Evolutionary conservation across 495 filamentous ascomycete genomes (phyloP), one percentile per base, ranked within the genome.

Genomic region (Lasiosphaeria ovina): DNA sequence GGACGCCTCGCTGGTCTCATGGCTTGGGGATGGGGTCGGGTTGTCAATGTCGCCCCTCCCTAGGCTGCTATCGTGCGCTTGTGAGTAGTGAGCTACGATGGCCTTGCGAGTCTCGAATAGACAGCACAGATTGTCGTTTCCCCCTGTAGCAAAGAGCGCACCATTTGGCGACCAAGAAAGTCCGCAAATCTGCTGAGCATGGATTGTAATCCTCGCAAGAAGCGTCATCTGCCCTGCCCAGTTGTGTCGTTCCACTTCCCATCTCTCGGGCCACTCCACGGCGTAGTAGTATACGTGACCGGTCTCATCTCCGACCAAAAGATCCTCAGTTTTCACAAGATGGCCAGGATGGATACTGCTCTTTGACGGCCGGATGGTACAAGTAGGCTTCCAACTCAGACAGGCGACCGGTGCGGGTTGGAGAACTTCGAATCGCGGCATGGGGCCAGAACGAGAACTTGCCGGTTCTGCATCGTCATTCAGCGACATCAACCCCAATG

Each of bases 161-260:
- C 91, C 89, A 66, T 91, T 85, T 34, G 76, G 77, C 3, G 91
- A 96, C 92, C 94, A 98, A 1, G 91, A 81, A 11, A 98, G 79
- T 4, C 94, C 93, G 70, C 94, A 98, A 31, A 98, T 86, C 66
- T 97, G 93, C 70, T 97, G 92, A 7, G 78, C 84, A 74, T 98
- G 95, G 3, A 91, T 84, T 5, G 78, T 78, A 57, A 98, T 88
- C 62, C 87, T 85, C 11, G 87, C 89, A 44, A 96, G 72, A 32
- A 97, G 75, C 2, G 82, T 90, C 80, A 97, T 87, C 9, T 85
- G 76, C 12, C 93, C 91, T 35, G 82, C 79, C 91, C 91, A 94
- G 60, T 82, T 83, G 55, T 77, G 68, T 38, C 78, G 74, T 59
- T 76, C 69, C n/a, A 79, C 77, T 65, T 83, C 79, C 79, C 76